These are phyloP conservation scores for Austroboletus olivaceoglutinosus DNA, from an alignment of 1,284 basidiomycete genomes.

Conservation along the genomic window DNA sequence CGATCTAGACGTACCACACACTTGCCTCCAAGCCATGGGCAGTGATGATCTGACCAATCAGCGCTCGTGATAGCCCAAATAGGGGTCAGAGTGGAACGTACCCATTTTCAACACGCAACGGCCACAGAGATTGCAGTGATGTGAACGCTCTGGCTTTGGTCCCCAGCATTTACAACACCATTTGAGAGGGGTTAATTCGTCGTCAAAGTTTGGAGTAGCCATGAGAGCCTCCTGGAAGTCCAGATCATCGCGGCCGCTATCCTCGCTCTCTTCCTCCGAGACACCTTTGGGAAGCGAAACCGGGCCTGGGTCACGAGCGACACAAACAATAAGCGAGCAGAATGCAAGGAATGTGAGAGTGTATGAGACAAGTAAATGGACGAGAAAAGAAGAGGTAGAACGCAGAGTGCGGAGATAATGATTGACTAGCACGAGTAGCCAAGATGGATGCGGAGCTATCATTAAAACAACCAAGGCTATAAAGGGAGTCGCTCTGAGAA, in stretches of 20 bases:
- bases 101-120: conserved; percentile 86
- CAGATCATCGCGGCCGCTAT: conserved; percentile 45
- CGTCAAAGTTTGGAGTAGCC: conserved; percentile 43
- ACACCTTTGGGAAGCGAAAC: conserved; percentile 39
- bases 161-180: conserved; percentile 79
- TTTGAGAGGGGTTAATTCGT: conserved; percentile 51
- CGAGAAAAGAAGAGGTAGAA: conserved; percentile 44
- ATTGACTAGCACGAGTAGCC: conserved; percentile 61
- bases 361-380: conserved; percentile 58
- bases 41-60: conserved; percentile 73
- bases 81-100: conserved; percentile 33
- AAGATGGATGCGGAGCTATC: conserved; percentile 69
- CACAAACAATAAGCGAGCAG: conserved; percentile 68
- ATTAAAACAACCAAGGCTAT: conserved; percentile 59
- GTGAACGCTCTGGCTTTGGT: conserved; percentile 79
- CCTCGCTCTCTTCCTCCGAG: conserved; percentile 29
- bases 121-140: conserved; percentile 78
- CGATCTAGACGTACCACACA: conserved; percentile 62
- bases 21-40: conserved; percentile 78
- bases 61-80: conserved; percentile 8
- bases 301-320: conserved; percentile 71
- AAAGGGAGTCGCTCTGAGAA: conserved; percentile 6
- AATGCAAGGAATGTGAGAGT: conserved; percentile 63
- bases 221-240: conserved; percentile 62
- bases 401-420: conserved; percentile 59